A percentile compares a stretch with the other conserved stretches of the same genome.
Evolutionary conservation across 2,329 filamentous ascomycete species (phyloP).

Genomic region (Biscogniauxia mediterranea): DNA sequence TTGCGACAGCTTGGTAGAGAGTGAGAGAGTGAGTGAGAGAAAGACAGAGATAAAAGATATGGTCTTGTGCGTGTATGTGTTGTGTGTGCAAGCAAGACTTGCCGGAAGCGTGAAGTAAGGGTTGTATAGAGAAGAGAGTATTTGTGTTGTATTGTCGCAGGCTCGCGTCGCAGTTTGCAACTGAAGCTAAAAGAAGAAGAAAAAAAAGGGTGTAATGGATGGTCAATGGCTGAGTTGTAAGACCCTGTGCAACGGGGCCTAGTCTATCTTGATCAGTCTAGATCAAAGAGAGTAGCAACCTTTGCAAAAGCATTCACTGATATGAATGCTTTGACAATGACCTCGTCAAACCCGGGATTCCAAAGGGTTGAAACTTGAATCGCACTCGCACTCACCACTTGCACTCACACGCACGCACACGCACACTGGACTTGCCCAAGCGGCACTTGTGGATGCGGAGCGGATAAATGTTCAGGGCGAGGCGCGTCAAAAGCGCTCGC

Average conservation of each 20-base stretch:
- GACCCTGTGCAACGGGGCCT: conserved; percentile 17
- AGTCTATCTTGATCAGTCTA: conserved; percentile 4
- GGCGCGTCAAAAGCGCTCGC: conserved; percentile 6
- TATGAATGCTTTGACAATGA: background rate
- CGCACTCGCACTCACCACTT: no score
- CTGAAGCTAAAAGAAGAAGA: background rate
- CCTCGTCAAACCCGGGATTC: background rate
- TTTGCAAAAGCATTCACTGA: conserved; percentile 1
- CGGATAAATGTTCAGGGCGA: conserved; percentile 13
- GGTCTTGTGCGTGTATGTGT: no score
- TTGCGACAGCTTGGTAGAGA: background rate
- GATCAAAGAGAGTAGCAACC: background rate
- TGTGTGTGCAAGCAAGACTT: no score
- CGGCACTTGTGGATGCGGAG: conserved; percentile 7
- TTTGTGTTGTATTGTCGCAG: conserved; percentile 15
- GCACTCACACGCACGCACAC: no score
- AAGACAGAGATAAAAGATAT: no score
- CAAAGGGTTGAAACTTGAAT: no score
- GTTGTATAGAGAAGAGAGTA: conserved; percentile 2
- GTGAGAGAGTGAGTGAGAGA: no score
- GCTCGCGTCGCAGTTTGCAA: conserved; percentile 11
- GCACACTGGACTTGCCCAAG: background rate
- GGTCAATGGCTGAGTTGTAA: conserved; percentile 10
- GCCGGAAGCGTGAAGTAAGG: background rate
- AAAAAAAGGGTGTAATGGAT: conserved; percentile 16